phyloP scores from a whole-genome alignment of 345 rosid species.

The Microthlaspi erraticum region DNA sequence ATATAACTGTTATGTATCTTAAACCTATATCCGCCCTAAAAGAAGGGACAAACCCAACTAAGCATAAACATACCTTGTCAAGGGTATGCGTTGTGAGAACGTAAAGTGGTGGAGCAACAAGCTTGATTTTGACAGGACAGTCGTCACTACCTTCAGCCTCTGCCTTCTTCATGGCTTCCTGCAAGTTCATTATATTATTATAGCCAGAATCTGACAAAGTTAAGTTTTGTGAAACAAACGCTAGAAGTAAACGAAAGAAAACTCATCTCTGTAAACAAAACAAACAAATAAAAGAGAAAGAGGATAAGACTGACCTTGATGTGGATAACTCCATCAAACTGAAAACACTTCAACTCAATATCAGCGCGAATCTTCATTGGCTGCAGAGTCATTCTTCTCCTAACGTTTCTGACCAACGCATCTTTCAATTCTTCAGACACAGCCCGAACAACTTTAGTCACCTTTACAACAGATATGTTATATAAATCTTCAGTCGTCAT shows the following conservation, averaged over 20 bases:
- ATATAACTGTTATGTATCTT: no score
- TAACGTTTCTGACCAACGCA: constrained; percentile 76
- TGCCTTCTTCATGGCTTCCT: constrained; percentile 97
- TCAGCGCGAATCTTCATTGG: constrained; percentile 96
- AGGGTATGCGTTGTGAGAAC: constrained; percentile 97
- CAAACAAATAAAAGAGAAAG: background rate
- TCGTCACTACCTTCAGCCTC: constrained; percentile 90
- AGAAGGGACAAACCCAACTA: background rate
- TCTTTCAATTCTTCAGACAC: constrained; percentile 90
- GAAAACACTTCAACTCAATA: constrained; percentile 96
- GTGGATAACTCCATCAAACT: constrained; percentile 97
- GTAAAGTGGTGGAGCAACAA: constrained; percentile 97
- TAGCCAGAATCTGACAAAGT: background rate
- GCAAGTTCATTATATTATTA: constrained; percentile 25
- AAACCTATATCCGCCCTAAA: constrained; percentile 4
- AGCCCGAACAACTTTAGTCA: constrained; percentile 79
- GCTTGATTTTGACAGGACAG: constrained; percentile 93
- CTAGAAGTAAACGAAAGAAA: background rate
- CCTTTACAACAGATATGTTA: constrained; percentile 47
- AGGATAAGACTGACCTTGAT: constrained; percentile 61
- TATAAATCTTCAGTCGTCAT: no score
- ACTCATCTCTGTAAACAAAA: background rate
- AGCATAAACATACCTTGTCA: constrained; percentile 69
- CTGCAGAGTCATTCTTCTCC: constrained; percentile 97
- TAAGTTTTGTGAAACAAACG: background rate